A percentile compares a stretch with the other conserved stretches of the same genome.
Evolutionary conservation across 1,284 basidiomycete species (phyloP).

Genomic region (Malassezia caprae): DNA sequence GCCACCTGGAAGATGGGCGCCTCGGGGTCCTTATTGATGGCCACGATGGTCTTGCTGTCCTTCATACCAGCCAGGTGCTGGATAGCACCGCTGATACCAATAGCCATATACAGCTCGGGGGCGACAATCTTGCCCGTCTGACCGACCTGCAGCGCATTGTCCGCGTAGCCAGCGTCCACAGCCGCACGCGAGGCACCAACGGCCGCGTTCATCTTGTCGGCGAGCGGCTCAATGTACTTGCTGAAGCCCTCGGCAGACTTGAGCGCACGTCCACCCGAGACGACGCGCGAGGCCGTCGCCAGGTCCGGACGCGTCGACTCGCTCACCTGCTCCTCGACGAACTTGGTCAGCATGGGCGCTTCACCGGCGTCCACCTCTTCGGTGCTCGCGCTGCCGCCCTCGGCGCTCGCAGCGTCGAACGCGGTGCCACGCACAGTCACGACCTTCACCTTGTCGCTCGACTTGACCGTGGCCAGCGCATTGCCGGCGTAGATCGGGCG

Average conservation of each 20-base stretch:
- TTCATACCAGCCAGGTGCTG: conserved; percentile 99
- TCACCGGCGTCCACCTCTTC: conserved; percentile 63
- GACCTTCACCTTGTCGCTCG: conserved; percentile 72
- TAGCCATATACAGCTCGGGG: conserved; percentile 86
- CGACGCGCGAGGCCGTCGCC: conserved; percentile 72
- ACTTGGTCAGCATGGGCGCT: conserved; percentile 54
- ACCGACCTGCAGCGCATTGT: conserved; percentile 95
- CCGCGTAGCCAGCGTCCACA: conserved; percentile 94
- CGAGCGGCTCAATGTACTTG: conserved; percentile 76
- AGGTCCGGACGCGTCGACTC: conserved; percentile 90
- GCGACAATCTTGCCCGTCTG: conserved; percentile 79
- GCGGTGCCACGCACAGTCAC: conserved; percentile 93
- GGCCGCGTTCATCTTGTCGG: conserved; percentile 84
- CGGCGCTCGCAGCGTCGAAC: conserved; percentile 59
- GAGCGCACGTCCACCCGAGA: conserved; percentile 89
- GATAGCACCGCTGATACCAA: conserved; percentile 96
- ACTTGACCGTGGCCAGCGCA: conserved; percentile 84
- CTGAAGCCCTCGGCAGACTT: conserved; percentile 91
- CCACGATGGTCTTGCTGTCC: conserved; percentile 95
- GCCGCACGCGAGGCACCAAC: conserved; percentile 95
- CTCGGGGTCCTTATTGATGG: conserved; percentile 97
- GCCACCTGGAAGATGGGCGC: conserved; percentile 99
- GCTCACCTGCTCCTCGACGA: conserved; percentile 72
- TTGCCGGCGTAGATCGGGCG: conserved; percentile 98
- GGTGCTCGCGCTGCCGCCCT: conserved; percentile 55